Percentiles rank a stretch among this genome's conserved stretches.
Evolutionary conservation across 768 basidiomycete genomes (phyloP).

Genomic region (Lanmaoa rubissima): DNA sequence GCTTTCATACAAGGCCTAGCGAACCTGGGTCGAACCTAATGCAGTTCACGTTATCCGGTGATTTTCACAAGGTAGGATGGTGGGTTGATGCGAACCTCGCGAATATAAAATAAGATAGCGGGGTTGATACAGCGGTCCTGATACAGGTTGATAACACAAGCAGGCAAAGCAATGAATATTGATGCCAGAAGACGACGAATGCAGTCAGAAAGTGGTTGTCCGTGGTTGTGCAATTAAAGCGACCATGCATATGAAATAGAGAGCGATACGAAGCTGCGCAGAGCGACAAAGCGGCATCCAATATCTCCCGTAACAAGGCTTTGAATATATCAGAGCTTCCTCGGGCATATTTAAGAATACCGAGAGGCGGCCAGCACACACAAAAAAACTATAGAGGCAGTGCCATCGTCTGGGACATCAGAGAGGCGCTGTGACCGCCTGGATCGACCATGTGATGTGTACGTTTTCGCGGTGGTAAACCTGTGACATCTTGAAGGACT

Average conservation of each 20-base stretch:
- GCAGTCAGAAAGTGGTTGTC: slow-evolving; percentile 13
- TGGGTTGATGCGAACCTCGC: slow-evolving; percentile 15
- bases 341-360: slow-evolving; percentile 18
- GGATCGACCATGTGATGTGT: slow-evolving; percentile 63
- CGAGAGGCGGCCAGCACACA: slow-evolving; percentile 21
- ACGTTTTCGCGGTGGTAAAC: slow-evolving; percentile 57
- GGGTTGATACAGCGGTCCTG: slow-evolving; percentile 22
- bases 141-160: slow-evolving; percentile 24
- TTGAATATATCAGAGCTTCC: slow-evolving; percentile 16
- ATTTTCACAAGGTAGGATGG: slow-evolving; percentile 22
- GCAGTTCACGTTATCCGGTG: slow-evolving; percentile 16
- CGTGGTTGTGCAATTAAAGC: slow-evolving; percentile 12
- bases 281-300: slow-evolving; percentile 12
- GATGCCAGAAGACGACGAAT: slow-evolving; percentile 7
- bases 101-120: slow-evolving; percentile 13
- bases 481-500: slow-evolving; percentile 48
- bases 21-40: slow-evolving; percentile 4
- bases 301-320: slow-evolving; percentile 7
- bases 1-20: slow-evolving; percentile 1
- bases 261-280: slow-evolving; percentile 11
- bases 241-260: slow-evolving; percentile 18
- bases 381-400: slow-evolving; percentile 45
- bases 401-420: slow-evolving; percentile 56
- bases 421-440: slow-evolving; percentile 47
- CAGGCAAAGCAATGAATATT: slow-evolving; percentile 13